Percentiles rank a stretch among this genome's conserved stretches.
Conservation (phyloP, 1,284 basidiomycete species). For the Pholiota adiposa region DNA sequence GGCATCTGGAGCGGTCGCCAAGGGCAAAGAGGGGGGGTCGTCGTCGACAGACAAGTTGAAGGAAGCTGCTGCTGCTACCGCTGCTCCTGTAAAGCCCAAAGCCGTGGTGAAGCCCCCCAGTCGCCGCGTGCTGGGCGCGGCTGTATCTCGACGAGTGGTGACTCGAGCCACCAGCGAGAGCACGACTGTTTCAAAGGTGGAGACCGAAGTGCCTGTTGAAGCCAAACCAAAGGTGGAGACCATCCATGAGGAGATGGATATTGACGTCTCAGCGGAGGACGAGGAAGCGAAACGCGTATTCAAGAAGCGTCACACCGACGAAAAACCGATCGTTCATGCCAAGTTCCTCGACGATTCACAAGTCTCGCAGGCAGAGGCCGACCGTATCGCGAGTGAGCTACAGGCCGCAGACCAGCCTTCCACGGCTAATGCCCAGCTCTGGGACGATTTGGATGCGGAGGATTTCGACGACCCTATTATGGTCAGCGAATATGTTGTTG, state of each 20-base stretch:
- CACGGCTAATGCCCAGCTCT: conserved; percentile 36
- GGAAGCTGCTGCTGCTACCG: conserved; percentile 8
- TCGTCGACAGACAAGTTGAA: conserved; percentile 14
- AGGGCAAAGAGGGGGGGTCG: conserved; percentile 64
- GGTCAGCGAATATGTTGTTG: conserved; percentile 96
- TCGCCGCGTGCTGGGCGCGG: conserved; percentile 14
- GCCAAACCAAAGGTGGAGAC: conserved; percentile 23
- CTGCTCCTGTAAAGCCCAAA: conserved; percentile 17
- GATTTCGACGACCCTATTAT: conserved; percentile 94
- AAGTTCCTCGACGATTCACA: conserved; percentile 37
- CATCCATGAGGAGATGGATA: conserved; percentile 33
- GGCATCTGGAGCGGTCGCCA: conserved; percentile 36
- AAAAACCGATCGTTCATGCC: conserved; percentile 53
- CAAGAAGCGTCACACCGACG: conserved; percentile 76
- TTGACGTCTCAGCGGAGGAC: conserved; percentile 40
- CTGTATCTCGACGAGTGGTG: conserved; percentile 11
- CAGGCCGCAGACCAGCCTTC: conserved; percentile 52
- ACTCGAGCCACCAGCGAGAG: conserved; percentile 19
- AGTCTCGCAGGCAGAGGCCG: conserved; percentile 31
- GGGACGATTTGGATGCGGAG: conserved; percentile 93
- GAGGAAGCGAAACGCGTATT: conserved; percentile 55
- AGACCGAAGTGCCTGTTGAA: conserved; percentile 11
- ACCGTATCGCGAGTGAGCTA: conserved; percentile 44
- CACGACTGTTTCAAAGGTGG: conserved; percentile 16
- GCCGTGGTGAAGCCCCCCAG: conserved; percentile 18